Conservation (phyloP, 495 filamentous ascomycete genomes). For the Hypoxylon lienhwacheense region DNA sequence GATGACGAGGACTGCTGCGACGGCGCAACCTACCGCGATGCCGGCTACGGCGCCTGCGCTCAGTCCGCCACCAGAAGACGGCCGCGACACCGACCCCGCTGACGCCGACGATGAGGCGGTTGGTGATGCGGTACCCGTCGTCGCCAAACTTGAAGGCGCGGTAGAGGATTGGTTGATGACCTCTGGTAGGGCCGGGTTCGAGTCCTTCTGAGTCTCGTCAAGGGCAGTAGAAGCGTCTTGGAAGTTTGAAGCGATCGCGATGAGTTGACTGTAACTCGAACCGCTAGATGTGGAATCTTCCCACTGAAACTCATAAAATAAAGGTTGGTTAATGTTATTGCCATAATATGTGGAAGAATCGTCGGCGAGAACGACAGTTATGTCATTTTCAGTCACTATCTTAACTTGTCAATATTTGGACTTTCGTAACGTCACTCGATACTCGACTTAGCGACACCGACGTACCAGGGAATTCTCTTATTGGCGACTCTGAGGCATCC, state of each 20-base stretch:
- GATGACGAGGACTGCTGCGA: conserved; percentile 42
- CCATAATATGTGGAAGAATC: background rate
- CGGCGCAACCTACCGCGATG: conserved; percentile 45
- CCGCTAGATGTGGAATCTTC: conserved; percentile 15
- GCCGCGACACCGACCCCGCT: background rate
- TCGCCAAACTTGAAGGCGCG: background rate
- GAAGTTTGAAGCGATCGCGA: conserved; percentile 3
- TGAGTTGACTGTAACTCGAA: conserved; percentile 16
- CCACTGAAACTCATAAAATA: conserved; percentile 29
- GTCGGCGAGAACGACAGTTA: background rate
- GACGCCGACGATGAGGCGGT: background rate
- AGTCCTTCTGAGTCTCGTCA: background rate
- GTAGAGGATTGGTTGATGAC: background rate
- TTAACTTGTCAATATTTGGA: conserved; percentile 1
- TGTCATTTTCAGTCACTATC: conserved; percentile 9
- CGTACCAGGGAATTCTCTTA: conserved; percentile 11
- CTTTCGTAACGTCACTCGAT: too few species aligned
- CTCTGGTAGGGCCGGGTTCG: conserved; percentile 1
- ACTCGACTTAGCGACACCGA: background rate
- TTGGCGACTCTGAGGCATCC: background rate
- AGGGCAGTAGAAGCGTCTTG: background rate
- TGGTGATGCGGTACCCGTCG: conserved; percentile 4
- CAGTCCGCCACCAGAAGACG: conserved; percentile 21
- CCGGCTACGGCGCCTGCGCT: conserved; percentile 44
- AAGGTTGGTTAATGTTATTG: conserved; percentile 2